phyloP scores from a whole-genome alignment of 495 filamentous ascomycete genomes.

The Aspergillus ellipticus region DNA sequence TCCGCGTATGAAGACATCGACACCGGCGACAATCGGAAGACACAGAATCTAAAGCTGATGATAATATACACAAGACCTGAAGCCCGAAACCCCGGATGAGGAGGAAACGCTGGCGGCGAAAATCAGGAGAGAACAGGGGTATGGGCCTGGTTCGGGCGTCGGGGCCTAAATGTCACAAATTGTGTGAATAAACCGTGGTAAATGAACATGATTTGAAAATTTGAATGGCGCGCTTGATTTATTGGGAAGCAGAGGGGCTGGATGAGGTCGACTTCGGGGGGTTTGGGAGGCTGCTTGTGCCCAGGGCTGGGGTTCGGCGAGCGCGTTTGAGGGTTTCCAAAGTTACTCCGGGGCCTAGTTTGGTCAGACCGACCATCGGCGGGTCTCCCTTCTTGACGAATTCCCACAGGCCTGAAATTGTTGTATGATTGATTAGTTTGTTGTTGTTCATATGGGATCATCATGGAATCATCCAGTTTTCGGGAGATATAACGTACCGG shows the following conservation, averaged over 20 bases:
- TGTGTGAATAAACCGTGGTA: constrained; percentile 9
- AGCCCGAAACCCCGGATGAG: constrained; percentile 32
- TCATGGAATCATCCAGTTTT: no score
- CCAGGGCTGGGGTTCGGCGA: constrained; percentile 59
- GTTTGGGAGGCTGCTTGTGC: constrained; percentile 26
- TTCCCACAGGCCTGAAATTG: constrained; percentile 72
- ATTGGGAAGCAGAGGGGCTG: constrained; percentile 39
- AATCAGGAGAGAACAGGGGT: constrained; percentile 54
- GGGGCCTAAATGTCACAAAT: constrained; percentile 42
- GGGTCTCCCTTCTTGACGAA: constrained; percentile 92
- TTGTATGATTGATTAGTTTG: constrained; percentile 20
- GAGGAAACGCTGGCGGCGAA: constrained; percentile 33
- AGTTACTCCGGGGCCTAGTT: constrained; percentile 76
- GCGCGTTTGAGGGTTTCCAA: constrained; percentile 74
- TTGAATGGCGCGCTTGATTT: constrained; percentile 17
- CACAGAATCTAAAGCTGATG: constrained; percentile 35
- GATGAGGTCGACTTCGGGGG: constrained; percentile 38
- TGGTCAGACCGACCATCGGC: constrained; percentile 89
- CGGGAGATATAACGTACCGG: constrained; percentile 57
- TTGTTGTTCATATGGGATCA: no score
- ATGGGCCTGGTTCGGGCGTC: constrained; percentile 55
- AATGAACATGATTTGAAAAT: constrained; percentile 12
- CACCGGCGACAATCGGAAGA: constrained; percentile 14
- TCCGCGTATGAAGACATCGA: constrained; percentile 27
- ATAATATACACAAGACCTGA: constrained; percentile 45